Percentiles rank a stretch among this genome's conserved stretches.
Conservation (phyloP, 2,329 filamentous ascomycete species). For the Paecilomyces sp. region DNA sequence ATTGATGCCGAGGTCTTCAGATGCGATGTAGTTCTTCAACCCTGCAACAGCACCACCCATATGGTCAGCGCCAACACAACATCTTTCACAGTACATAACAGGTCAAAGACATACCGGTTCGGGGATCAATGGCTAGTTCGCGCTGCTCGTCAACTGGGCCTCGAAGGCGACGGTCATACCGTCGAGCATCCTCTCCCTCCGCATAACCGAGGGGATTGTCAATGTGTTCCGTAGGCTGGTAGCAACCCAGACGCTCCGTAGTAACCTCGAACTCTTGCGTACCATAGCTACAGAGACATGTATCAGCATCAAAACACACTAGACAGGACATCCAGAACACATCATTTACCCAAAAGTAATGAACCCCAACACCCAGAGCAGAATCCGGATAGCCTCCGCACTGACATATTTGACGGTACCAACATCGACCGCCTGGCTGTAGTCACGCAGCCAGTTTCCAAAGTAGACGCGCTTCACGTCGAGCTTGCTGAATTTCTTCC, state of each 20-base stretch:
- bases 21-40: slow-evolving; percentile 91
- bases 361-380: slow-evolving; percentile 85
- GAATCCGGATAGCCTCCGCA: slow-evolving; percentile 80
- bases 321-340: not conserved
- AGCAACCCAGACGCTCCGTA: slow-evolving; percentile 68
- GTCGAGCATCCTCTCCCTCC: slow-evolving; percentile 75
- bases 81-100: not conserved
- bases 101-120: slow-evolving; percentile 46
- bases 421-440: slow-evolving; percentile 89
- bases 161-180: slow-evolving; percentile 74
- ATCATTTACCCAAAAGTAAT: slow-evolving; percentile 67
- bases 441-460: slow-evolving; percentile 91
- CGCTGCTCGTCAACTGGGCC: slow-evolving; percentile 70
- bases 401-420: slow-evolving; percentile 87
- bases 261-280: slow-evolving; percentile 84
- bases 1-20: slow-evolving; percentile 69
- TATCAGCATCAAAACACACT: not conserved
- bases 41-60: slow-evolving; percentile 25
- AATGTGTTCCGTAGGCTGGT: slow-evolving; percentile 76
- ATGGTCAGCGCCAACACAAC: not conserved
- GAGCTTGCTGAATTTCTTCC: slow-evolving; percentile 83
- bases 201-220: slow-evolving; percentile 78
- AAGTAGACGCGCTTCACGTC: slow-evolving; percentile 88
- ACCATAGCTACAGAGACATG: slow-evolving; percentile 37
- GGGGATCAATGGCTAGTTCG: slow-evolving; percentile 71